A percentile compares a stretch with the other conserved stretches of the same genome.
Conservation (phyloP, 768 basidiomycete species). For the Coprinopsis cinerea region DNA sequence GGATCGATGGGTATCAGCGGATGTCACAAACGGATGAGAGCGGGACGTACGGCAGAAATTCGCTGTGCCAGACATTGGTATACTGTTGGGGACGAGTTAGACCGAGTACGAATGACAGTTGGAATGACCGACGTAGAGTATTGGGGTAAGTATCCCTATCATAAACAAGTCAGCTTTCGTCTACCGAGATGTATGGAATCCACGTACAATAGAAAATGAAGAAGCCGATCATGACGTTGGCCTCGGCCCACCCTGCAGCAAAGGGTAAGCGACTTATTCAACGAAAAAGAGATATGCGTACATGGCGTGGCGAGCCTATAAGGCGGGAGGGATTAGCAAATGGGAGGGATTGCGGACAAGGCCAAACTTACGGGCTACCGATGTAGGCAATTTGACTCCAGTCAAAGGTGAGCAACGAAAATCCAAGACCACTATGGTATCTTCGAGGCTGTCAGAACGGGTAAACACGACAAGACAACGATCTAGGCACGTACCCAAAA, state of each 20-base stretch:
- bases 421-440: conserved; percentile 47
- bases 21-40: neutral
- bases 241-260: conserved; percentile 65
- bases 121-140: conserved; percentile 34
- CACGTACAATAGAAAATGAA: conserved; percentile 57
- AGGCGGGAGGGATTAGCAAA: neutral
- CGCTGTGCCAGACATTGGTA: conserved; percentile 49
- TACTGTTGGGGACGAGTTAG: conserved; percentile 26
- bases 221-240: conserved; percentile 59
- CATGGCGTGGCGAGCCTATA: conserved; percentile 43
- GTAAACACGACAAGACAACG: neutral
- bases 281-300: conserved; percentile 17
- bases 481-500: conserved; percentile 37
- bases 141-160: conserved; percentile 44
- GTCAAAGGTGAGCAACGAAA: conserved; percentile 49
- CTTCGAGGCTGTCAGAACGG: conserved; percentile 16
- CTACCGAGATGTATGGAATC: neutral
- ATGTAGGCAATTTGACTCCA: conserved; percentile 68
- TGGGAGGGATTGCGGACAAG: neutral
- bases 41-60: conserved; percentile 48
- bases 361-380: conserved; percentile 48
- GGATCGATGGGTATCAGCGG: neutral
- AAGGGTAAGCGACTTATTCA: conserved; percentile 13
- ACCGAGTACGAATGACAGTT: neutral
- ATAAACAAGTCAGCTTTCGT: conserved; percentile 2